These are phyloP conservation scores for Eurotiales sp. DNA, from an alignment of 2,329 filamentous ascomycete genomes.

Conservation along the genomic window DNA sequence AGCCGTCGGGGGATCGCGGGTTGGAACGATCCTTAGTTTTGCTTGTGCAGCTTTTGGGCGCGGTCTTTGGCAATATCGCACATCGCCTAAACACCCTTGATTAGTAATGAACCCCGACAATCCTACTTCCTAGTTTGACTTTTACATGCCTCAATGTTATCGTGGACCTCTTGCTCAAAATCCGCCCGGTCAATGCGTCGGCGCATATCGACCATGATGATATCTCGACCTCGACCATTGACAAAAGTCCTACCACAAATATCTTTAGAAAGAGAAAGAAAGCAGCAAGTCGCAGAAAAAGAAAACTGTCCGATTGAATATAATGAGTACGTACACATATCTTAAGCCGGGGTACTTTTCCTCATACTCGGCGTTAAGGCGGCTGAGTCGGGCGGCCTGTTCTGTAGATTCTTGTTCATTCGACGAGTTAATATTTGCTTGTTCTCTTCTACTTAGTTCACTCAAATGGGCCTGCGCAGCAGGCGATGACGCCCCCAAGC, in stretches of 20 bases:
- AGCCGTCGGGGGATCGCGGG: no score
- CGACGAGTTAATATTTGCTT: constrained; percentile 65
- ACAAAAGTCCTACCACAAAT: constrained; percentile 66
- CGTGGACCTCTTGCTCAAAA: constrained; percentile 62
- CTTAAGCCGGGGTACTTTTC: constrained; percentile 72
- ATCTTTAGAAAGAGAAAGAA: not conserved
- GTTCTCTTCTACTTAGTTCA: constrained; percentile 74
- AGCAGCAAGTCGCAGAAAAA: no score
- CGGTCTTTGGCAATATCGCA: constrained; percentile 84
- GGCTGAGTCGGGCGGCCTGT: constrained; percentile 55
- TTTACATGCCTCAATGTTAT: constrained; percentile 66
- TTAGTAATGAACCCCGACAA: no score
- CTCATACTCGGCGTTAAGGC: constrained; percentile 76
- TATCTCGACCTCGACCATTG: constrained; percentile 68
- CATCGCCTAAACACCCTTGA: constrained; percentile 67
- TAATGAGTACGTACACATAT: constrained; percentile 57
- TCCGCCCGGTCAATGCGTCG: constrained; percentile 66
- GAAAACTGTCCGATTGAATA: no score
- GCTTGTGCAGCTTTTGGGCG: constrained; percentile 60
- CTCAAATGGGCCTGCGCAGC: constrained; percentile 59
- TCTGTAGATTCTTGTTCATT: constrained; percentile 45
- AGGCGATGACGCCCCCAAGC: constrained; percentile 61
- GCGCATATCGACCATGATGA: constrained; percentile 80
- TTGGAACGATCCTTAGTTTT: no score
- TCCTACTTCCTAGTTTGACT: not conserved